Base-by-base conservation (phyloP, 176 grass and related monocot genomes). In the Carex scoparia region DNA sequence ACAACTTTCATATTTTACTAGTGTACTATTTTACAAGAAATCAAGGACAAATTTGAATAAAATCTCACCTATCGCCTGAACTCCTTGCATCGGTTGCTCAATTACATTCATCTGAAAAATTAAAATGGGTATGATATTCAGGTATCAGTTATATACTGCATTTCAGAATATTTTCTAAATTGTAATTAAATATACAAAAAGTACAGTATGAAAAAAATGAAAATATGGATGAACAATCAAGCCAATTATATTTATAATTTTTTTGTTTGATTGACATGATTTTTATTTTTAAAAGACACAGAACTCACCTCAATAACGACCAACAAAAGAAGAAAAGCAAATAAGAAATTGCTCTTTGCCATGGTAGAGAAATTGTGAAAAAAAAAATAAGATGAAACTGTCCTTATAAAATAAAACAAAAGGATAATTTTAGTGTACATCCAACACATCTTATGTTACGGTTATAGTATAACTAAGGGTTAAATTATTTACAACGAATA, bases 221-320 rank as follows among this genome's bases (percentile, higher is more conserved):
- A 23, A 23, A 23, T 23, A 23, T 23, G 23, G 23, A 23, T 23
- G 23, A 23, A 23, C 23, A 23, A 23, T 23, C 23, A 23, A 23
- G 23, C 23, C 23, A 23, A 23, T 23, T 23, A 23, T 23, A 23
- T 23, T 23, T 23, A 37, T 37, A 37, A 37, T 37, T 35, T 35
- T 35, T 35, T 37, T 37, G 35, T 37, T 37, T 37, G 35, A 37
- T 37, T 37, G 35, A 69, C 32, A 62, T 27, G 60, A 38, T 8
- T 8, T 42, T 46, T 46, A 4, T 16, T 42, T 38, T 69, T 42
- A n/a, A 18, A 6, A 37, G 13, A 82, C 15, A 60, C 38, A 31
- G 5, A 58, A 42, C 31, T 58, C 84, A 94, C 93, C 90, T 92
- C 65, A 9, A 88, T 59, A 76, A 92, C 55, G 81, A 94, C 83